These are phyloP conservation scores for Aspergillus ellipticus DNA, from an alignment of 495 filamentous ascomycete species.

Conservation along the genomic window DNA sequence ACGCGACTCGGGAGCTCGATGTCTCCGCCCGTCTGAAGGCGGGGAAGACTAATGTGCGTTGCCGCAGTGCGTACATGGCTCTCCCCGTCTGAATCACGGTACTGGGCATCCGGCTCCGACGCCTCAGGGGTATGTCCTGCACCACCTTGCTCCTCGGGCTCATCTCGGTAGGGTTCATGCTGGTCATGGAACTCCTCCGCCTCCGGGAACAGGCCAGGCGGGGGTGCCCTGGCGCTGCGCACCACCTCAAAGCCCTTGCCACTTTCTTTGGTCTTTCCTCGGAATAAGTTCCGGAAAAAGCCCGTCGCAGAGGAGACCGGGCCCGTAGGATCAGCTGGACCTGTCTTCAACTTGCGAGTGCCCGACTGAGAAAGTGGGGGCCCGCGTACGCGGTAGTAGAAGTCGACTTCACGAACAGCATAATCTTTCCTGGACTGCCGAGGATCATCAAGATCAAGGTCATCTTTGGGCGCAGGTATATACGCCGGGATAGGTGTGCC, in stretches of 20 bases:
- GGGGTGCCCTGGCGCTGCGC: conserved; percentile 68
- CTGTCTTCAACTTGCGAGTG: conserved; percentile 82
- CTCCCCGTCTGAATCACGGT: conserved; percentile 48
- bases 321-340: conserved; percentile 89
- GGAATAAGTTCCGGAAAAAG: conserved; percentile 78
- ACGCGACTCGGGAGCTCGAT: conserved; percentile 64
- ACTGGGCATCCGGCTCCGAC: conserved; percentile 35
- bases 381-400: conserved; percentile 88
- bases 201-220: conserved; percentile 35
- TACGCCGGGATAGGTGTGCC: conserved; percentile 52
- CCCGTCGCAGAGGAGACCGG: conserved; percentile 83
- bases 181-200: conserved; percentile 49
- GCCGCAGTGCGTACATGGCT: conserved; percentile 12
- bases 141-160: conserved; percentile 42
- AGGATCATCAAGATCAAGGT: conserved; percentile 50
- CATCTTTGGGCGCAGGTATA: conserved; percentile 48
- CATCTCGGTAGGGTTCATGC: conserved; percentile 57
- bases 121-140: conserved; percentile 26
- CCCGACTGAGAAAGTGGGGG: conserved; percentile 80
- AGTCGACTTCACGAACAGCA: conserved; percentile 87
- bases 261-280: conserved; percentile 80
- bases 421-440: conserved; percentile 70
- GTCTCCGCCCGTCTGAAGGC: conserved; percentile 56
- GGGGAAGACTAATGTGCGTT: conserved; percentile 51
- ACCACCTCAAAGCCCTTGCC: conserved; percentile 97